Base-by-base conservation (phyloP, 768 basidiomycete genomes). In the Lactifluus subvellereus region DNA sequence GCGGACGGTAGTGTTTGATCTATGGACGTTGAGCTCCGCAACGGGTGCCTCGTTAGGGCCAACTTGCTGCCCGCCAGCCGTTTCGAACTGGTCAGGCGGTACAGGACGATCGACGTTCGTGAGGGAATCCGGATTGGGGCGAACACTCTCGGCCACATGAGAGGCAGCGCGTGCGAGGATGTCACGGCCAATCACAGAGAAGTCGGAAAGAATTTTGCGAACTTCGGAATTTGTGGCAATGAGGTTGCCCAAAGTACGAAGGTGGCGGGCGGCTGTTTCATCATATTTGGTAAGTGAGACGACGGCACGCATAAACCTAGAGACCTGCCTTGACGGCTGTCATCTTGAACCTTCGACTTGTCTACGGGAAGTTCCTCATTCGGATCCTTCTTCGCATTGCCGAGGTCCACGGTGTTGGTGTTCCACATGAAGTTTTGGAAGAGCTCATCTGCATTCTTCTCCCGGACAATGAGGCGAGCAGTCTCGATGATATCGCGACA, bases 211-310 rank as follows among this genome's bases (percentile, higher is more conserved):
- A 33, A 97, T 85, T 73, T 97, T 96, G 69, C 94, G 88, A 35
- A 90, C 88, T 76, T 96, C 91, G 0, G 90, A 88, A 77, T 99
- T 99, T 71, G 95, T 96, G 65, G 94, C 79, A 70, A 98, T 79
- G 69, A 98, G 87, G 48, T 84, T 83, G 63, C 91, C 79, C 52
- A 99, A 82, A 0, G 94, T 94, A 67, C 94, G 91, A 16, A 98
- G 83, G 74, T 98, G 92, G 59, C 81, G 81, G 51, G 89, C 83
- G 22, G 93, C 93, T 89, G 43, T 9, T 3, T 20, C 9, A 14
- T 27, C 9, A 9, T 1, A n/a, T 27, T 20, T 22, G 22, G 27
- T 54, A 30, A 61, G 20, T 4, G 35, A 18, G 18, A 40, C n/a
- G 6, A 33, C 6, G 14, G 47, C 6, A 32, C 30, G 6, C 5